A percentile compares a stretch with the other conserved stretches of the same genome.
phyloP scores from a whole-genome alignment of 2,329 filamentous ascomycete species.

The Elsinoe ampelina region DNA sequence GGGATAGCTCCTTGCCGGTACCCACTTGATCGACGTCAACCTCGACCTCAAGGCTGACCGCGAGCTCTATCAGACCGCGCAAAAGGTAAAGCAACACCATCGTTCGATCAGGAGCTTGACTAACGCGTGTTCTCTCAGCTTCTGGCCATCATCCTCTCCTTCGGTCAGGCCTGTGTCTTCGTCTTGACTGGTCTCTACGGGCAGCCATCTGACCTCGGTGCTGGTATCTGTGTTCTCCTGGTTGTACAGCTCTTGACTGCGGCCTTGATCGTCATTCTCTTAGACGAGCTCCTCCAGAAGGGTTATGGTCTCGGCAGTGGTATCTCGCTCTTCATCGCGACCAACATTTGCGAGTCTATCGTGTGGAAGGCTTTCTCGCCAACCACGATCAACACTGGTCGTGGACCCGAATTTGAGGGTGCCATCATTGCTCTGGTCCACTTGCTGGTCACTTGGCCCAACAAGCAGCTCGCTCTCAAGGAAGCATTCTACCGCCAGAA shows the following conservation, averaged over 20 bases:
- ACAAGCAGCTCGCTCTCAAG: conserved; percentile 97
- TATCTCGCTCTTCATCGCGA: conserved; percentile 98
- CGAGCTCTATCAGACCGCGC: conserved; percentile 98
- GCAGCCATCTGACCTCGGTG: conserved; percentile 89
- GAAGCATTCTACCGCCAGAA: conserved; percentile 99
- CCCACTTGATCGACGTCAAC: conserved; percentile 99
- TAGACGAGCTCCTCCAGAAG: conserved; percentile 98
- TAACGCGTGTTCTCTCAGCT: conserved; percentile 30
- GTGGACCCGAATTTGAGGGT: conserved; percentile 97
- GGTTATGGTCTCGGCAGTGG: conserved; percentile 96
- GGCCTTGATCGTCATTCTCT: conserved; percentile 96
- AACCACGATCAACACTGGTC: conserved; percentile 97
- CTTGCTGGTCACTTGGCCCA: conserved; percentile 94
- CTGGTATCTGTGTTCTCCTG: conserved; percentile 94
- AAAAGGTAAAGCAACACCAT: conserved; percentile 50
- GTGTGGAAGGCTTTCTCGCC: conserved; percentile 99
- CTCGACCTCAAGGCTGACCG: conserved; percentile 99
- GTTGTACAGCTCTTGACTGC: conserved; percentile 97
- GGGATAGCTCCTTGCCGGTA: conserved; percentile 72
- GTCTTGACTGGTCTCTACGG: conserved; percentile 98
- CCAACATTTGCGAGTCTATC: conserved; percentile 99
- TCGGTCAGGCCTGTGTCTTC: conserved; percentile 95
- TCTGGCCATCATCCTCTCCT: conserved; percentile 93
- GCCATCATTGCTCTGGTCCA: conserved; percentile 97
- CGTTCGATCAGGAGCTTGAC: background rate